Evolutionary conservation across 805 yeast species (phyloP), one percentile per base, ranked within the genome.

Genomic region (Saccharomycopsis fodiens): DNA sequence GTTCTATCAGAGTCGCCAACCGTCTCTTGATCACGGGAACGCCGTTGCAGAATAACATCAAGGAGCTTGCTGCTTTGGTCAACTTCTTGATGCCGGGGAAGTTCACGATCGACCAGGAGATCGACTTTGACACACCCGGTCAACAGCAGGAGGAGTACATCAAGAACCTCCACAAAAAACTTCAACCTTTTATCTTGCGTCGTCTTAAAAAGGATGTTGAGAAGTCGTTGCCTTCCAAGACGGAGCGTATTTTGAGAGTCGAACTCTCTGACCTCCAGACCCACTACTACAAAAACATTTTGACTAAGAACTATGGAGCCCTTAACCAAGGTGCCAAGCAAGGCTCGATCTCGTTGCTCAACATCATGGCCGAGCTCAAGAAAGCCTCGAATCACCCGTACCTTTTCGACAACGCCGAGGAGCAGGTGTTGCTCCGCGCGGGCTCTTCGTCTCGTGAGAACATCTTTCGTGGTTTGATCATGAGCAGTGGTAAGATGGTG

Each of bases 401-500:
- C 57, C 65, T 93, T 46, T 93, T 93, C 65, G 96, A 89, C 55
- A 83, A 82, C 48, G 97, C 95, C 2, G 98, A 93, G 63, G 84
- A 82, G 23, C 74, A 82, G 47, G 87, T 93, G 29, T 65, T 83
- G 49, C 68, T 80, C 12, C 80, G 80, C 49, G 80, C 79, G 29
- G 82, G 81, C 17, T 74, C 73, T 35, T 70, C 73, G 34, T 71
- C 88, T 1, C 74, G 96, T 49, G 97, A 91, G 55, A 85, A 79
- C 54, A 73, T 84, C 17, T 65, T 93, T 35, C 78, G 88, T 59
- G 99, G 98, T 13, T 68, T 93, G 69, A 85, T 93, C 53, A 93
- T 93, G 98, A 85, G 94, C 15, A 85, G 96, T 5, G 99, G 99
- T 57, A 93, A 93, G 61, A 93, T 93, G 98, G 99, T 93, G 4